Percentiles rank a stretch among this genome's conserved stretches.
phyloP scores from a whole-genome alignment of 2,329 filamentous ascomycete genomes.

The Sclerotinia nivalis region DNA sequence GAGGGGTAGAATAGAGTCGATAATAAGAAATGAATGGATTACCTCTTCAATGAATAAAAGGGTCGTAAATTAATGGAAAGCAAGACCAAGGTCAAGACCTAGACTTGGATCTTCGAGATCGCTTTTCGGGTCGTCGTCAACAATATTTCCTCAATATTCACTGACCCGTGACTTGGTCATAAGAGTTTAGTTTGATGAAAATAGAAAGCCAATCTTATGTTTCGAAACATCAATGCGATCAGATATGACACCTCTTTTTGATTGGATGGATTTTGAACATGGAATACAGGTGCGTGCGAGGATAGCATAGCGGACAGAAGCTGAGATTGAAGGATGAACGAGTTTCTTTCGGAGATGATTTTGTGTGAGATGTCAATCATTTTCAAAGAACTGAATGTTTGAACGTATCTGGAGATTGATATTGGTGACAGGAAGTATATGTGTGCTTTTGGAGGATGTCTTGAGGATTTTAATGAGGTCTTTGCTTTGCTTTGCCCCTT shows the following conservation, averaged over 20 bases:
- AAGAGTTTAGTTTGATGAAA: not conserved
- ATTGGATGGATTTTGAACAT: not conserved
- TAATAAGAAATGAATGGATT: not conserved
- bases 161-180: not conserved
- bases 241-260: not conserved
- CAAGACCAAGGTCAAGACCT: not conserved
- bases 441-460: not conserved
- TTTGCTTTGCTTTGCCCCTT: not conserved
- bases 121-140: not conserved
- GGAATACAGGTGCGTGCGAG: not conserved
- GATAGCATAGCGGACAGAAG: not conserved
- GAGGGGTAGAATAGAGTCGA: not conserved
- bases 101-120: not conserved
- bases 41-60: too few relatives aligned
- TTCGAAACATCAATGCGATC: not conserved
- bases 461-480: not conserved
- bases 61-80: too few relatives aligned
- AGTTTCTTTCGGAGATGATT: not conserved
- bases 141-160: not conserved
- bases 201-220: not conserved
- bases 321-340: not conserved
- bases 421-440: not conserved
- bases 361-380: not conserved
- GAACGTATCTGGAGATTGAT: not conserved
- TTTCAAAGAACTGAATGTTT: not conserved